Conservation (phyloP, 257 asterid species). For the Coffea eugenioides region DNA sequence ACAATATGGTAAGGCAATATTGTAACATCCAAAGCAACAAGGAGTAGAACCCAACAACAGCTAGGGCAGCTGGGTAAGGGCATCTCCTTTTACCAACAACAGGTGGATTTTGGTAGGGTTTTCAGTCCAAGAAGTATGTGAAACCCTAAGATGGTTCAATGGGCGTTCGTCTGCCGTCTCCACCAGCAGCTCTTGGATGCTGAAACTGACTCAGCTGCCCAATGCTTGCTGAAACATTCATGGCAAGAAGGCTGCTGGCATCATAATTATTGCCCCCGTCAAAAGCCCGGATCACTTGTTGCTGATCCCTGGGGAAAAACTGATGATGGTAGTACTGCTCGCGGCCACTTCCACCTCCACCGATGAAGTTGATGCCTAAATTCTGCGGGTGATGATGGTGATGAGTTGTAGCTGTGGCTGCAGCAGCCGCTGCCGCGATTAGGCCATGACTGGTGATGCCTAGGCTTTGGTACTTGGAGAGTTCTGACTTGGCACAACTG, state of each 20-base stretch:
- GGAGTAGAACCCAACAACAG: slow-evolving; percentile 1
- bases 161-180: slow-evolving; percentile 82
- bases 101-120: neutral
- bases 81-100: neutral
- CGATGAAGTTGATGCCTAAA: slow-evolving; percentile 30
- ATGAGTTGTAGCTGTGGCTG: slow-evolving; percentile 22
- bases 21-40: slow-evolving; percentile 9
- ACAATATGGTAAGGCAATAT: neutral
- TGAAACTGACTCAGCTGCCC: slow-evolving; percentile 68
- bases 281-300: slow-evolving; percentile 31
- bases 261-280: slow-evolving; percentile 39
- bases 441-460: slow-evolving; percentile 35
- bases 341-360: slow-evolving; percentile 25
- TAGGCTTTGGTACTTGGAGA: slow-evolving; percentile 39
- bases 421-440: slow-evolving; percentile 35
- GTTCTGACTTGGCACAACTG: slow-evolving; percentile 42
- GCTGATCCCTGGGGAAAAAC: slow-evolving; percentile 49
- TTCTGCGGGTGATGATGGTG: slow-evolving; percentile 33
- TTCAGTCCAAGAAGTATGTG: slow-evolving; percentile 7
- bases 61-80: neutral
- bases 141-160: slow-evolving; percentile 71
- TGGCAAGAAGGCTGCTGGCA: slow-evolving; percentile 63
- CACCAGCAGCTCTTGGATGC: slow-evolving; percentile 64
- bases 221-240: slow-evolving; percentile 63
- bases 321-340: slow-evolving; percentile 34